Base-by-base conservation (phyloP, 2,329 filamentous ascomycete species). In the Pestalotiopsis sp. region DNA sequence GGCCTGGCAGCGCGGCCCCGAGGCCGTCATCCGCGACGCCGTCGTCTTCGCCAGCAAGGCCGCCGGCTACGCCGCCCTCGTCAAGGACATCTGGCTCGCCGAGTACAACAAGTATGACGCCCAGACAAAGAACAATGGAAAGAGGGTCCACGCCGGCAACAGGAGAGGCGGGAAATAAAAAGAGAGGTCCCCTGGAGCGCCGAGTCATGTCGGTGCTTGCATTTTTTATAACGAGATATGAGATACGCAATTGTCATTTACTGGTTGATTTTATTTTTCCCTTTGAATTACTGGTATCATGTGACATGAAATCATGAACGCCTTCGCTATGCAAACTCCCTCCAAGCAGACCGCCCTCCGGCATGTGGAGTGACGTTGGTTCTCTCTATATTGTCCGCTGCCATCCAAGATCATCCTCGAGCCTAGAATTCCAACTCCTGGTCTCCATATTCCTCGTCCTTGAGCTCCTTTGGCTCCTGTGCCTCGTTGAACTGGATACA, bases 1-100 rank as follows among this genome's bases (percentile, higher is more conserved):
- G 70, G 83, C 91, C 3, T 92, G 86, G 79, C 89, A 90, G 75
- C 83, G 93, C 2, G 91, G 94, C 0, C 77, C 91, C 17, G 88
- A 89, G 72, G 89, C 89, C 69, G 91, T 90, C 71, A 81, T 87
- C 14, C 83, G 85, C 70, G 93, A 96, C 79, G 74, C 82, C 13
- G 80, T 81, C 20, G 80, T 82, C 1, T 70, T 87, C 39, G 81
- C 76, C 11, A 75, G 80, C 68, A 83, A 82, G 74, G 58, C 86
- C n/a, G 75, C 78, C 27, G 84, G 82, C 6, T 87, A 87, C 74
- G 79, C 81, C 58, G 77, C 81, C 14, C 81, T 86, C 64, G 78
- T 88, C 66, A 85, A 81, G 76, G 83, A 85, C 68, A 83, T 89
- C 56, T 91, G 88, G 86, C 76, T 85, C 73, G 77, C 79, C 68